These are phyloP conservation scores for Penicillium sp. DNA, from an alignment of 2,329 filamentous ascomycete species.

Conservation along the genomic window DNA sequence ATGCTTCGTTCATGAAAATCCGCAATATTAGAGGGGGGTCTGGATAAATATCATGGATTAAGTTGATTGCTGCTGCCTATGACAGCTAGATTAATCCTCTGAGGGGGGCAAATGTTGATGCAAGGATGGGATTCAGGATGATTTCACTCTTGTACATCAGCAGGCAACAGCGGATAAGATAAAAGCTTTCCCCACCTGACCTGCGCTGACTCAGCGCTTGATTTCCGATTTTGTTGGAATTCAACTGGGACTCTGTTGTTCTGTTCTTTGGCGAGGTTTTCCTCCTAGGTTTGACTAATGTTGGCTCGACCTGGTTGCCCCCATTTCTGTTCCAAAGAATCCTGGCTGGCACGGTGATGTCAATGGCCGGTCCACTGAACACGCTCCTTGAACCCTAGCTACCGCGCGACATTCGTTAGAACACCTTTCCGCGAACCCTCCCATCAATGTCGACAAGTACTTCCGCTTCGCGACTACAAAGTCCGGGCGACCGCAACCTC, in stretches of 20 bases:
- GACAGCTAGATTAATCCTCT: neutral
- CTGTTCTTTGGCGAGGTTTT: neutral
- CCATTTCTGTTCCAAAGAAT: neutral
- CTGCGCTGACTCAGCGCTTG: conserved; percentile 2
- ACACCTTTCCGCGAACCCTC: neutral
- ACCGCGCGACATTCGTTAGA: neutral
- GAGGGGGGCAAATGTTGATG: conserved; percentile 1
- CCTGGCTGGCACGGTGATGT: conserved; percentile 6
- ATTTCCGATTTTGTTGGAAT: neutral
- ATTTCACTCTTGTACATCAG: conserved; percentile 6
- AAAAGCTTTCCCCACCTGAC: conserved; percentile 3
- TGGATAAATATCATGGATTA: conserved; percentile 4
- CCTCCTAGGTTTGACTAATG: neutral
- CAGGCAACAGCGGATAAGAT: conserved; percentile 28
- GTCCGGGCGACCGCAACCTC: conserved; percentile 68
- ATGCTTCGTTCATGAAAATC: conserved; percentile 1
- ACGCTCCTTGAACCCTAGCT: conserved; percentile 14
- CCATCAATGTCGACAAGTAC: conserved; percentile 32
- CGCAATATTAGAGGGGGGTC: neutral
- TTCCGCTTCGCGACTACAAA: conserved; percentile 27
- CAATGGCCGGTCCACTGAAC: conserved; percentile 18
- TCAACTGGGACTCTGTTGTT: neutral
- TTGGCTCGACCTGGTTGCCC: neutral
- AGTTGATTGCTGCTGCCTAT: conserved; percentile 17
- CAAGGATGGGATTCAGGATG: conserved; percentile 10